These are phyloP conservation scores for Colletotrichum sp. DNA, from an alignment of 2,329 filamentous ascomycete species.

Conservation along the genomic window DNA sequence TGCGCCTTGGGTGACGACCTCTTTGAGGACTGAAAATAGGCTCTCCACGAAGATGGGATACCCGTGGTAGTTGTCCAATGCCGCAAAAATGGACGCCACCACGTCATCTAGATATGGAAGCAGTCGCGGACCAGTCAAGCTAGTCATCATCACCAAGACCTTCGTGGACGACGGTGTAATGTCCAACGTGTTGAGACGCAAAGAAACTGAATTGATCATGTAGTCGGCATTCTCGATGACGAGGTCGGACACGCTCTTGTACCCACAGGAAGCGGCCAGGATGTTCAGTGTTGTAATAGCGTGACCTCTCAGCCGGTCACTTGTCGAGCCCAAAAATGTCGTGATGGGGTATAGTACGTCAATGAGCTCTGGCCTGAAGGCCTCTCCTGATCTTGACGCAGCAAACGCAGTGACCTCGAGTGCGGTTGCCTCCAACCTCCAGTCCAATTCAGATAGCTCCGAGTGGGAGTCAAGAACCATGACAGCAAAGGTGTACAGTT, in stretches of 20 bases:
- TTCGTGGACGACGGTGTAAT: slow-evolving; percentile 90
- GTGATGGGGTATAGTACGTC: slow-evolving; percentile 92
- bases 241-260: slow-evolving; percentile 75
- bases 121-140: slow-evolving; percentile 79
- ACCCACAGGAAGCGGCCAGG: slow-evolving; percentile 77
- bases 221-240: slow-evolving; percentile 95
- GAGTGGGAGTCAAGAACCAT: slow-evolving; percentile 61
- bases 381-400: slow-evolving; percentile 67
- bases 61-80: slow-evolving; percentile 93
- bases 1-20: slow-evolving; percentile 83
- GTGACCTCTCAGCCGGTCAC: slow-evolving; percentile 74
- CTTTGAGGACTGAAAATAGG: slow-evolving; percentile 81
- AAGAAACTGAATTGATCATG: slow-evolving; percentile 88
- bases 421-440: slow-evolving; percentile 78
- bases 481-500: slow-evolving; percentile 74
- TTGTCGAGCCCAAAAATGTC: slow-evolving; percentile 80
- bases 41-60: slow-evolving; percentile 86
- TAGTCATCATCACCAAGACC: slow-evolving; percentile 93
- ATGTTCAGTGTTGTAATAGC: slow-evolving; percentile 84
- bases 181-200: slow-evolving; percentile 90
- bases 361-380: slow-evolving; percentile 85
- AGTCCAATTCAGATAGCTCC: slow-evolving; percentile 60
- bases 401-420: slow-evolving; percentile 82
- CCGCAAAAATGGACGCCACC: slow-evolving; percentile 87
- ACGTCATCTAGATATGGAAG: slow-evolving; percentile 92